phyloP scores from a whole-genome alignment of 805 yeast genomes.

The Sugiyamaella americana region DNA sequence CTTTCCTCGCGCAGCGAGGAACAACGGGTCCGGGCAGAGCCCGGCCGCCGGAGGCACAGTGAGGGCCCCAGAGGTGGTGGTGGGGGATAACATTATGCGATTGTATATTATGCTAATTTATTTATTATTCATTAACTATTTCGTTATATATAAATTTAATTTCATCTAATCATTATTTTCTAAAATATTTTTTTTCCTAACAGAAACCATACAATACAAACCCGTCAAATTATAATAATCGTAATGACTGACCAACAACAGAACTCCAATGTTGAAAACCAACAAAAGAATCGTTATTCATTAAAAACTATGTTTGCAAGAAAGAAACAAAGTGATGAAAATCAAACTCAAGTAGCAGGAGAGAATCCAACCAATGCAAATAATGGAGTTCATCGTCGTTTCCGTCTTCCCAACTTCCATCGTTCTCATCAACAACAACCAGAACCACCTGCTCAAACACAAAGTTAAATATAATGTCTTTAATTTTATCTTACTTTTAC shows the following conservation, averaged over 20 bases:
- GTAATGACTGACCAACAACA: too few species aligned
- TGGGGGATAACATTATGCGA: background rate
- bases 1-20: background rate
- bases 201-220: too few species aligned
- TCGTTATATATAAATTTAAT: background rate
- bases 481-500: slow-evolving; percentile 15
- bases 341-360: background rate
- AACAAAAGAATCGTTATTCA: too few species aligned
- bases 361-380: background rate
- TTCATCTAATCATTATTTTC: background rate
- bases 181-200: too few species aligned
- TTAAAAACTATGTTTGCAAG: too few species aligned
- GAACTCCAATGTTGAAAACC: too few species aligned
- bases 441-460: slow-evolving; percentile 2
- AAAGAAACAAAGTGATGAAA: too few species aligned
- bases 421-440: slow-evolving; percentile 1
- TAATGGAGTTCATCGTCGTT: background rate
- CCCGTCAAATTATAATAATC: too few species aligned
- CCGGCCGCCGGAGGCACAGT: background rate
- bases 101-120: background rate
- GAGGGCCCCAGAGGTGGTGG: background rate
- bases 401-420: background rate
- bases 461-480: slow-evolving; percentile 3
- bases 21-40: background rate
- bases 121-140: background rate